These are phyloP conservation scores for Capillidium heterosporum DNA, from an alignment of 371 early-diverging fungal genomes.

Conservation along the genomic window DNA sequence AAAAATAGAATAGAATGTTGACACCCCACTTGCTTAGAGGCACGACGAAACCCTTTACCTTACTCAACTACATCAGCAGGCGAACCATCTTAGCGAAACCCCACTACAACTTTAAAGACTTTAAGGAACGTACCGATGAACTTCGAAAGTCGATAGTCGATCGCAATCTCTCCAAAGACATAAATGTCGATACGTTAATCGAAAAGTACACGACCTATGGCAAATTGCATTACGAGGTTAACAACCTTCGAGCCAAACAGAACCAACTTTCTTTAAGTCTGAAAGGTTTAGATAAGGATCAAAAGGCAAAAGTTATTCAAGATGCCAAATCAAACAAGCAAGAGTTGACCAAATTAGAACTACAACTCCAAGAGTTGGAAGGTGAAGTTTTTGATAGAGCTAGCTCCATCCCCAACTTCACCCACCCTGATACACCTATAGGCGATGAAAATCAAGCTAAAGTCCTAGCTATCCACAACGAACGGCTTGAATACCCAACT, in stretches of 20 bases:
- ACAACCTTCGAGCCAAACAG: background rate
- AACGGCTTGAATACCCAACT: conserved; percentile 5
- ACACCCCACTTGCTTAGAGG: too few relatives aligned
- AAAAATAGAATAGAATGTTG: too few relatives aligned
- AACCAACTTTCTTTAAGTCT: background rate
- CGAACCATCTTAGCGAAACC: background rate
- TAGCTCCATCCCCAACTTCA: conserved; percentile 46
- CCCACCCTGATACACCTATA: conserved; percentile 40
- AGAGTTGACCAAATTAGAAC: conserved; percentile 18
- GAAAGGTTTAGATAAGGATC: conserved; percentile 7
- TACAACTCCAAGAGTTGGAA: conserved; percentile 18
- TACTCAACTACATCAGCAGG: too few relatives aligned
- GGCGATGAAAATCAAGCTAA: conserved; percentile 39
- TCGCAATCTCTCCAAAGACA: conserved; percentile 2
- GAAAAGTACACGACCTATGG: background rate
- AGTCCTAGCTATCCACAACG: conserved; percentile 24
- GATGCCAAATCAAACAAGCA: conserved; percentile 27
- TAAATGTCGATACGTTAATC: background rate
- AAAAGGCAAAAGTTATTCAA: conserved; percentile 16
- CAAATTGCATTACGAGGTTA: background rate
- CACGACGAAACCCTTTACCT: too few relatives aligned
- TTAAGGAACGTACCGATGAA: conserved; percentile 1
- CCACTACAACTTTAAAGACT: conserved; percentile 6
- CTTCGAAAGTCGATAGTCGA: conserved; percentile 4
- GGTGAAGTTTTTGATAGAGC: conserved; percentile 27